Evolutionary conservation across 2,329 filamentous ascomycete genomes (phyloP).

Genomic region (Pseudogymnoascus sp.): DNA sequence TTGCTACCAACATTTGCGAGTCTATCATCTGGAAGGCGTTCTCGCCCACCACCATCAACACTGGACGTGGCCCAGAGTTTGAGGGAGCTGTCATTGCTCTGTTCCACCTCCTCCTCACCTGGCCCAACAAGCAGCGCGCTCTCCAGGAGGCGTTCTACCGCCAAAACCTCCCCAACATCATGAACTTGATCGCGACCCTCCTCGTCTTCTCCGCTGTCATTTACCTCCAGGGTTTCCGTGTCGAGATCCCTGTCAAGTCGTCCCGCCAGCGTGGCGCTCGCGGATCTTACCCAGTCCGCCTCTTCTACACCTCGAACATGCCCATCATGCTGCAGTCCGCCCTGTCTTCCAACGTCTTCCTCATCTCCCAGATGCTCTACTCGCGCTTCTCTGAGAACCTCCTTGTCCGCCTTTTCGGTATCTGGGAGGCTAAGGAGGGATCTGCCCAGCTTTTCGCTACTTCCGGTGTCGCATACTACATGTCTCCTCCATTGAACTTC

Average conservation of each 20-base stretch:
- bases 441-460: slow-evolving; percentile 90
- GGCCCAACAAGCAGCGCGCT: slow-evolving; percentile 98
- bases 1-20: slow-evolving; percentile 99
- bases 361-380: slow-evolving; percentile 99
- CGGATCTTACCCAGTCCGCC: slow-evolving; percentile 93
- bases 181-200: slow-evolving; percentile 93
- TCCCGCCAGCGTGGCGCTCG: slow-evolving; percentile 97
- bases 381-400: slow-evolving; percentile 98
- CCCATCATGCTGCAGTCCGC: slow-evolving; percentile 99
- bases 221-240: slow-evolving; percentile 98
- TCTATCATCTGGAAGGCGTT: slow-evolving; percentile 99
- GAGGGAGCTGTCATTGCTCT: slow-evolving; percentile 97
- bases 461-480: slow-evolving; percentile 97
- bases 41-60: slow-evolving; percentile 98
- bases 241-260: slow-evolving; percentile 99
- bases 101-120: slow-evolving; percentile 95
- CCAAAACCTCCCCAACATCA: slow-evolving; percentile 98
- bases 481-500: slow-evolving; percentile 97
- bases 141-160: slow-evolving; percentile 98
- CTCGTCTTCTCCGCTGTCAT: slow-evolving; percentile 94
- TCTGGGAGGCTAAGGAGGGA: slow-evolving; percentile 96
- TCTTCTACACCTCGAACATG: slow-evolving; percentile 99
- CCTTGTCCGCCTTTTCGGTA: slow-evolving; percentile 90
- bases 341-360: slow-evolving; percentile 96
- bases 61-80: slow-evolving; percentile 95